Evolutionary conservation across 768 basidiomycete genomes (phyloP).

Genomic region (Cystofilobasidium capitatum): DNA sequence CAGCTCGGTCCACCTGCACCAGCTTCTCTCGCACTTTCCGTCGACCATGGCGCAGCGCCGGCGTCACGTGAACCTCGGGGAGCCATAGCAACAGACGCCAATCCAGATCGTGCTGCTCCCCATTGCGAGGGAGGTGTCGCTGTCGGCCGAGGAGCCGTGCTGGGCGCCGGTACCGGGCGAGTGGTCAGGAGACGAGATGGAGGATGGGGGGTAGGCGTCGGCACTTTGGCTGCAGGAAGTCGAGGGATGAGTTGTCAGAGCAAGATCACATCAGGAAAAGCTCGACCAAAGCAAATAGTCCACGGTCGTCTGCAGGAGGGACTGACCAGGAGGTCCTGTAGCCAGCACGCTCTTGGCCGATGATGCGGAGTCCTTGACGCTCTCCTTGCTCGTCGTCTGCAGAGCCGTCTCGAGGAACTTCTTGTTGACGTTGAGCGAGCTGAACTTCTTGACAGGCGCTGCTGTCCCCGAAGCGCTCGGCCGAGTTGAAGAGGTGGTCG

Average conservation of each 20-base stretch:
- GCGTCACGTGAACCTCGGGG: background rate
- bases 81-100: constrained; percentile 7
- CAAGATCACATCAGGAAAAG: background rate
- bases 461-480: constrained; percentile 17
- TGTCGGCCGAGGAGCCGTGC: constrained; percentile 57
- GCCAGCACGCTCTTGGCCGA: background rate
- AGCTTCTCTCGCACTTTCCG: background rate
- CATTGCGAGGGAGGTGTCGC: constrained; percentile 41
- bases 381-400: background rate
- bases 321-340: background rate
- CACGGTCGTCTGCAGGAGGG: background rate
- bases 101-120: constrained; percentile 43
- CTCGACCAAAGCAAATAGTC: background rate
- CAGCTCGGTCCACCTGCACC: background rate
- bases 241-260: background rate
- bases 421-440: constrained; percentile 85
- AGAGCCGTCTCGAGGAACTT: constrained; percentile 83
- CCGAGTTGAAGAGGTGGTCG: background rate
- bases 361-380: background rate
- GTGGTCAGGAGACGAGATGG: constrained; percentile 70
- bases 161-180: constrained; percentile 13
- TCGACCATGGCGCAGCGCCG: background rate
- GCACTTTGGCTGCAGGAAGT: constrained; percentile 36
- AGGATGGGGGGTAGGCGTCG: constrained; percentile 48
- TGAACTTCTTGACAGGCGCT: constrained; percentile 63